Conservation (phyloP, 495 filamentous ascomycete species). For the Penicillium simplicissimum region DNA sequence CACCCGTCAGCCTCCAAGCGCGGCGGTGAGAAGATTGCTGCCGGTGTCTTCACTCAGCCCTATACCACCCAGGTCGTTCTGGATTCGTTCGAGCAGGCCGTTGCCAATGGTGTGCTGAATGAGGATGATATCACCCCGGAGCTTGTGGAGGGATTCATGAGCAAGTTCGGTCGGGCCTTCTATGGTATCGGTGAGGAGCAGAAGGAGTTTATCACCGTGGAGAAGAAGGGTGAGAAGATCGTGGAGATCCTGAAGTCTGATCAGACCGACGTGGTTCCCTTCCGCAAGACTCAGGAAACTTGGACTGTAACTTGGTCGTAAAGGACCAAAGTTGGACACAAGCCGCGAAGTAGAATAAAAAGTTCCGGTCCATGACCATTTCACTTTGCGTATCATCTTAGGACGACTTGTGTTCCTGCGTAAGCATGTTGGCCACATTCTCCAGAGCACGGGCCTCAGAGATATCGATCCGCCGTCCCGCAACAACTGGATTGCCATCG, state of each 20-base stretch:
- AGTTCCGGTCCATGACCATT: slow-evolving; percentile 9
- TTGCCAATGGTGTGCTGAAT: slow-evolving; percentile 63
- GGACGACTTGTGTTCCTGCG: slow-evolving; percentile 29
- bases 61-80: slow-evolving; percentile 75
- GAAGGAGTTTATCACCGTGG: slow-evolving; percentile 60
- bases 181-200: slow-evolving; percentile 57
- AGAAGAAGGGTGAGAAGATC: slow-evolving; percentile 61
- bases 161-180: slow-evolving; percentile 71
- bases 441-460: slow-evolving; percentile 50
- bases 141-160: slow-evolving; percentile 71
- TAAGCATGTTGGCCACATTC: slow-evolving; percentile 45
- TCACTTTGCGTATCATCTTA: slow-evolving; percentile 8
- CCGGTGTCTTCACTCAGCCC: slow-evolving; percentile 91
- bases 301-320: slow-evolving; percentile 59
- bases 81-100: slow-evolving; percentile 68
- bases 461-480: slow-evolving; percentile 44
- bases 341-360: slow-evolving; percentile 13
- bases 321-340: slow-evolving; percentile 5
- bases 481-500: slow-evolving; percentile 40
- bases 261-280: slow-evolving; percentile 68
- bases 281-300: slow-evolving; percentile 63
- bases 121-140: slow-evolving; percentile 70
- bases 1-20: slow-evolving; percentile 76
- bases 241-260: slow-evolving; percentile 49
- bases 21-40: slow-evolving; percentile 63